Evolutionary conservation across 2,329 filamentous ascomycete genomes (phyloP).

Genomic region (Arthroderma uncinatum): DNA sequence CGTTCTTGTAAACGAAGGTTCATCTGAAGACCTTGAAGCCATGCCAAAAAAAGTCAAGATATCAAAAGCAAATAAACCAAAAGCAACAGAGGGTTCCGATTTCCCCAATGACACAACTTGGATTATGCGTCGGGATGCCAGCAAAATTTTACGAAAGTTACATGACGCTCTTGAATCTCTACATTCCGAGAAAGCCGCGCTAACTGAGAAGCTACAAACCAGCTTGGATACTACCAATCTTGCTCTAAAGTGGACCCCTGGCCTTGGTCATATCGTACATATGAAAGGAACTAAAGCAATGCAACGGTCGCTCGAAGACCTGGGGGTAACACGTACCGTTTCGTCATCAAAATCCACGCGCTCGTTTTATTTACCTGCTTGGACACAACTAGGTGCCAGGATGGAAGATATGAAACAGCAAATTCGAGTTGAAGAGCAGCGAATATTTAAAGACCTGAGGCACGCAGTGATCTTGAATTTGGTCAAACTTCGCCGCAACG

Average conservation of each 20-base stretch:
- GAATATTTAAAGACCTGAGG: constrained; percentile 64
- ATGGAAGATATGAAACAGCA: constrained; percentile 67
- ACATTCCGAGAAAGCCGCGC: constrained; percentile 45
- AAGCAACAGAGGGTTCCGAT: constrained; percentile 26
- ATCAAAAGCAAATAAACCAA: constrained; percentile 21
- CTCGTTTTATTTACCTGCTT: constrained; percentile 72
- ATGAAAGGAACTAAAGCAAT: constrained; percentile 66
- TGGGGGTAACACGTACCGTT: constrained; percentile 46
- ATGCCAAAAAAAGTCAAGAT: constrained; percentile 43
- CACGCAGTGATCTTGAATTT: constrained; percentile 68
- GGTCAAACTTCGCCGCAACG: constrained; percentile 77
- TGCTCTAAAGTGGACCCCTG: constrained; percentile 74
- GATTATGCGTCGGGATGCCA: constrained; percentile 58
- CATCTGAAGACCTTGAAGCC: constrained; percentile 44
- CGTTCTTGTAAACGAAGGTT: constrained; percentile 55
- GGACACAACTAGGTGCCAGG: constrained; percentile 67
- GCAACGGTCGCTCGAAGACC: constrained; percentile 31
- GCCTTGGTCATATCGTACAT: constrained; percentile 81
- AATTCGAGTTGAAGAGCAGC: constrained; percentile 74
- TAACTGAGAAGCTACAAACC: constrained; percentile 52
- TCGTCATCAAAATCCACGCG: constrained; percentile 73
- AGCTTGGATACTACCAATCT: constrained; percentile 54
- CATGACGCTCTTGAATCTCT: constrained; percentile 57
- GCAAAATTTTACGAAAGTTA: constrained; percentile 50
- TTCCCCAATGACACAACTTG: constrained; percentile 42